Base-by-base conservation (phyloP, 2,329 filamentous ascomycete genomes). In the Berkeleyomyces basicola region DNA sequence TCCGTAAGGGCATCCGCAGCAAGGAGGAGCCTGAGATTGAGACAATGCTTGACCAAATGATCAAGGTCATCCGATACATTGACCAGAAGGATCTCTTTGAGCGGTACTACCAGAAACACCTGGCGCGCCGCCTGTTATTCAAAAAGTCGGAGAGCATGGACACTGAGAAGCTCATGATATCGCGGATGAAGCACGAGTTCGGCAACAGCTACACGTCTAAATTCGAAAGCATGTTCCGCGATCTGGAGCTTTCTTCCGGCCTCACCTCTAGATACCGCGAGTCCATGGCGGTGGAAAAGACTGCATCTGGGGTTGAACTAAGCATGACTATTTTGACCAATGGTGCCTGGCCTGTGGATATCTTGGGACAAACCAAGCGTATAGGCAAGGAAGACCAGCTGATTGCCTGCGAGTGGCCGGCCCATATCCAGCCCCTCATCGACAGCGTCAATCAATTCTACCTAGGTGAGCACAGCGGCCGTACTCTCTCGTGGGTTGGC, bases 191-290 rank as follows among this genome's bases (percentile, higher is more conserved):
- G 79, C 83, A 93, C 70, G 92, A 96, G 72, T 83, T 97, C 61
- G 93, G 93, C 46, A 95, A 95, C 71, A 86, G 90, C 67, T 97
- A 97, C 71, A 97, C 93, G 0, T 78, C 83, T 69, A 95, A 95
- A 71, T 83, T 99, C 53, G 93, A 99, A 71, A 88, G 90, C 67
- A 97, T 99, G 90, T 96, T 99, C 77, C 91, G 90, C 74, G 93
- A 99, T 70, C 91, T 97, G 82, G 83, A 86, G 14, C 84, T 91
- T 10, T 96, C 91, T 0, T 84, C 86, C 62, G 92, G 96, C 67
- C 79, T 96, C 36, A 90, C 88, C 0, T 75, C 83, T 10, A 83
- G 81, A 63, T 97, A 95, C 75, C 51, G 33, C 14, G 51, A 55
- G 51, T 55, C 23, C 16, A 16, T 16, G 14, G 79, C 74, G 75